phyloP scores from a whole-genome alignment of 164 flowering plant genomes.

The Pachysandra terminalis region DNA sequence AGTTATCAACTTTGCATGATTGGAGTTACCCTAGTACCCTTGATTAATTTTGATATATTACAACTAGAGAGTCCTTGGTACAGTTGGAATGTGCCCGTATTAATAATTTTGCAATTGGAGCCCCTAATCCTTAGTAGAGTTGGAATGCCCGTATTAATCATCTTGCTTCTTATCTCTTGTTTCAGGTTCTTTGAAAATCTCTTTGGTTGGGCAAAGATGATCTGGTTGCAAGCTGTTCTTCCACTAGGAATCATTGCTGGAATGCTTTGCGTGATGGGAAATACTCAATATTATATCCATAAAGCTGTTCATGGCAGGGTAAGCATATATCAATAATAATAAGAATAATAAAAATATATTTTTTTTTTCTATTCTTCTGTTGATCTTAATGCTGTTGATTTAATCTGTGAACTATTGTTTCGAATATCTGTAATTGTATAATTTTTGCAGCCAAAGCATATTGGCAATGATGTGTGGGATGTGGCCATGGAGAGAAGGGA shows the following conservation, averaged over 20 bases:
- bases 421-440: background rate
- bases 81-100: too few species aligned
- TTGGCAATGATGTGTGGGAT: constrained; percentile 76
- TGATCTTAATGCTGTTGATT: background rate
- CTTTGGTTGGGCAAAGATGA: constrained; percentile 1
- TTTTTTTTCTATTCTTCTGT: background rate
- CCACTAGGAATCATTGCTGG: constrained; percentile 94
- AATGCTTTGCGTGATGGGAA: constrained; percentile 84
- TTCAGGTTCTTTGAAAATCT: background rate
- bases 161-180: too few species aligned
- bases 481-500: constrained; percentile 95
- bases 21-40: too few species aligned
- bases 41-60: too few species aligned
- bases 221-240: constrained; percentile 75
- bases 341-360: background rate
- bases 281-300: constrained; percentile 83
- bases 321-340: background rate
- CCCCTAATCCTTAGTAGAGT: too few species aligned
- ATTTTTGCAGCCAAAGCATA: constrained; percentile 37
- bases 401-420: background rate
- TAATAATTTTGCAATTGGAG: too few species aligned
- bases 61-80: too few species aligned
- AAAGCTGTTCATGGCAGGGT: constrained; percentile 89
- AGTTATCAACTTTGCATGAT: too few species aligned
- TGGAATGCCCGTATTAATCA: too few species aligned